Conservation (phyloP, 257 asterid species). For the Salvia rosmarinus region DNA sequence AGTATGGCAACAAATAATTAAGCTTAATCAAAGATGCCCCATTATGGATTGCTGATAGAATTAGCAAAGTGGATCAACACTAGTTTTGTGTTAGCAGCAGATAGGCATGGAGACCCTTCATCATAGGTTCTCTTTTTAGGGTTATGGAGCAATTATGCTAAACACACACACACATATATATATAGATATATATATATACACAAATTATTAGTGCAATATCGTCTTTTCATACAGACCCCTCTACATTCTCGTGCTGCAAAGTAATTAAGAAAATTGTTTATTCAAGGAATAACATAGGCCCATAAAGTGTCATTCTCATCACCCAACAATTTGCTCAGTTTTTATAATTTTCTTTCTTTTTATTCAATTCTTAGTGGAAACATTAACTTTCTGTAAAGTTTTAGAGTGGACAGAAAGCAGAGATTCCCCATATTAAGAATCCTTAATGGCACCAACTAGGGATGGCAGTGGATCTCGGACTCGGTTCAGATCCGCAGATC, state of each 20-base stretch:
- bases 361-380: conserved; percentile 45
- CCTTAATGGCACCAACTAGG: conserved; percentile 15
- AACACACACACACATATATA: neutral
- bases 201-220: no score
- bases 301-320: conserved; percentile 45
- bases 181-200: no score
- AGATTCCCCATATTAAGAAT: conserved; percentile 40
- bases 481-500: no score
- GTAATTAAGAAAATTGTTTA: conserved; percentile 37
- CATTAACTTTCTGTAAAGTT: conserved; percentile 49
- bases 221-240: no score
- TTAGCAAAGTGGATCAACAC: conserved; percentile 47
- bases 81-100: conserved; percentile 39
- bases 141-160: conserved; percentile 34
- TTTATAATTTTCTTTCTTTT: conserved; percentile 19
- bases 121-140: conserved; percentile 31
- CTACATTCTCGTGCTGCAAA: no score
- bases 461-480: no score
- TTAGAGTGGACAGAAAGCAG: conserved; percentile 40
- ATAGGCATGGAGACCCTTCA: conserved; percentile 38
- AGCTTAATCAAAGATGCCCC: neutral
- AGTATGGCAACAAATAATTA: conserved; percentile 2
- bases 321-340: conserved; percentile 35
- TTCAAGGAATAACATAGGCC: conserved; percentile 44
- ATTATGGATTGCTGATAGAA: conserved; percentile 19